phyloP scores from a whole-genome alignment of 768 basidiomycete species.

The Panaeolus papilionaceus region DNA sequence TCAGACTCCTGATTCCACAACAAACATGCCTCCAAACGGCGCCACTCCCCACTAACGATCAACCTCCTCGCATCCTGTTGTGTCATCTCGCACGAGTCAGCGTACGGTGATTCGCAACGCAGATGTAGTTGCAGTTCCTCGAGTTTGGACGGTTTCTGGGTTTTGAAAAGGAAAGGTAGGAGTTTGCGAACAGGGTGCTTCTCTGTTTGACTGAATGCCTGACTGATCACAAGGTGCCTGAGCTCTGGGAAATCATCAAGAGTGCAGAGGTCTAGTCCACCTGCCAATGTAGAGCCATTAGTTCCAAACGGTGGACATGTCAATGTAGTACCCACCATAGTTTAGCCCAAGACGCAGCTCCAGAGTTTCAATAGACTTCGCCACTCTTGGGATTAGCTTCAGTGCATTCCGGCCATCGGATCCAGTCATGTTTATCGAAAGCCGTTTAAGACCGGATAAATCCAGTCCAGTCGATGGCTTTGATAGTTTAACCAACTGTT shows the following conservation, averaged over 20 bases:
- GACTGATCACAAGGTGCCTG: background rate
- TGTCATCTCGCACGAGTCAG: conserved; percentile 7
- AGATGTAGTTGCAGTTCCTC: conserved; percentile 1
- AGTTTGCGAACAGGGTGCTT: conserved; percentile 2
- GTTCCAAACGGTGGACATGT: background rate
- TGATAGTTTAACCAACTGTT: background rate
- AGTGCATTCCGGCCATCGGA: background rate
- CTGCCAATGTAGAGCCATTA: background rate
- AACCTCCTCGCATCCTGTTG: conserved; percentile 8
- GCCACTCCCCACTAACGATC: conserved; percentile 8
- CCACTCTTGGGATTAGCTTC: background rate
- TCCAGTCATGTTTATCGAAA: conserved; percentile 9
- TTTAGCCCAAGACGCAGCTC: conserved; percentile 1
- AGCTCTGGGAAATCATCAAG: conserved; percentile 2
- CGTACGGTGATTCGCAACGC: conserved; percentile 4
- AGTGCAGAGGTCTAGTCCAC: conserved; percentile 3
- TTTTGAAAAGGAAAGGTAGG: background rate
- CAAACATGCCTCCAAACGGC: conserved; percentile 8
- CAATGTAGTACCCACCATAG: background rate
- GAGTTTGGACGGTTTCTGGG: background rate
- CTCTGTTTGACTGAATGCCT: conserved; percentile 4
- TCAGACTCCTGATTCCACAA: background rate
- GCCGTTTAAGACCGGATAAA: conserved; percentile 4
- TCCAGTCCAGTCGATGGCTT: conserved; percentile 2
- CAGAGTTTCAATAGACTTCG: background rate